Percentiles rank a stretch among this genome's conserved stretches.
Evolutionary conservation across 257 asterid genomes (phyloP).

Genomic region (Scutellaria barbata): DNA sequence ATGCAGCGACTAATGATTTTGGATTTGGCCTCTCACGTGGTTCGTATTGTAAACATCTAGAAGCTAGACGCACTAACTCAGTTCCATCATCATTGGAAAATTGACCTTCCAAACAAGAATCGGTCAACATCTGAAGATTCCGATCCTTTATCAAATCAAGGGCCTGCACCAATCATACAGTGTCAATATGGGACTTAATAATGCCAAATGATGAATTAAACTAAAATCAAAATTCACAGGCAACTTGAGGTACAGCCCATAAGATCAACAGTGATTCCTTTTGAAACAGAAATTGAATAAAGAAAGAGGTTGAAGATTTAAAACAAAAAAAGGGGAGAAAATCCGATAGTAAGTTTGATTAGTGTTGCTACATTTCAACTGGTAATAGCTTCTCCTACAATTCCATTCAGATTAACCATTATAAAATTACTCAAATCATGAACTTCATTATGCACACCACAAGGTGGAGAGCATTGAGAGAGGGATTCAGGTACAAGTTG

Average conservation of each 20-base stretch:
- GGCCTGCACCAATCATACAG: slow-evolving; percentile 52
- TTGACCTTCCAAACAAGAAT: slow-evolving; percentile 82
- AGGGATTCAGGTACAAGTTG: not conserved
- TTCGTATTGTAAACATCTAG: slow-evolving; percentile 73
- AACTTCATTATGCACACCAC: not conserved
- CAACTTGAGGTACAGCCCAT: slow-evolving; percentile 7
- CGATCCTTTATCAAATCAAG: slow-evolving; percentile 80
- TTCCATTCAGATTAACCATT: not conserved
- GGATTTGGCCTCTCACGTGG: slow-evolving; percentile 82
- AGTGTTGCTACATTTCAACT: slow-evolving; percentile 1
- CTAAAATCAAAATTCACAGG: slow-evolving; percentile 12
- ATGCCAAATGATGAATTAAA: not conserved
- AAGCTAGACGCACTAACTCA: slow-evolving; percentile 74
- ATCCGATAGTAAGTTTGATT: not conserved
- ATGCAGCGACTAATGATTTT: slow-evolving; percentile 62
- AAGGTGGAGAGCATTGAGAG: not conserved
- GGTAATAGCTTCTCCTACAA: not conserved
- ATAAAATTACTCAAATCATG: not conserved
- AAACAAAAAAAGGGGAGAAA: slow-evolving; percentile 7
- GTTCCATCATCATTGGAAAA: slow-evolving; percentile 71
- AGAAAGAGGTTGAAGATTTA: slow-evolving; percentile 10
- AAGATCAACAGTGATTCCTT: no score
- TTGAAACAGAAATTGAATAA: not conserved
- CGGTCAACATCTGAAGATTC: slow-evolving; percentile 76
- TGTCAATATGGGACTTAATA: slow-evolving; percentile 4